Conservation (phyloP, 805 yeast genomes). For the Barnettozyma populi region DNA sequence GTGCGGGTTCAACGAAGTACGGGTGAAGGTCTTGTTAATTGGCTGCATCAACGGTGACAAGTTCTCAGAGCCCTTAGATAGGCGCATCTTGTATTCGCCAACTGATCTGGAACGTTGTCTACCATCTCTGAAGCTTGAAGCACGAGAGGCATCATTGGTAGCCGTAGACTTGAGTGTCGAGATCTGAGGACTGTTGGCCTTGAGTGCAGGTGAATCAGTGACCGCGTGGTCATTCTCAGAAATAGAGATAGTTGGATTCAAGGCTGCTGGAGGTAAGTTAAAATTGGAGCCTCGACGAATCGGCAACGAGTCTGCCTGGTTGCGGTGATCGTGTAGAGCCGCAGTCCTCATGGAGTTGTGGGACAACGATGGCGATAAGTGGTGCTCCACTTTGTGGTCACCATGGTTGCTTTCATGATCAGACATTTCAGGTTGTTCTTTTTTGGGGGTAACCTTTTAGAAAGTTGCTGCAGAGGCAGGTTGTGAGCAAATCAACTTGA, state of each 20-base stretch:
- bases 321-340: slow-evolving; percentile 43
- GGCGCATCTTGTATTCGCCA: slow-evolving; percentile 32
- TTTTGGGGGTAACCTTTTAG: background rate
- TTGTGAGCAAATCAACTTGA: background rate
- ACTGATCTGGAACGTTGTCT: slow-evolving; percentile 28
- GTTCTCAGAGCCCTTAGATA: slow-evolving; percentile 17
- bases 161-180: background rate
- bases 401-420: slow-evolving; percentile 23
- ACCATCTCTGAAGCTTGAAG: slow-evolving; percentile 6
- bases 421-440: slow-evolving; percentile 17
- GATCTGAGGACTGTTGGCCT: background rate
- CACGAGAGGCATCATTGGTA: background rate
- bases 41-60: slow-evolving; percentile 23
- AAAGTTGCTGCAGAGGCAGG: background rate
- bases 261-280: slow-evolving; percentile 22
- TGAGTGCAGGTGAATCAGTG: background rate
- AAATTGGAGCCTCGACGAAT: slow-evolving; percentile 26
- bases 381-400: slow-evolving; percentile 4
- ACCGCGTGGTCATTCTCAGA: background rate
- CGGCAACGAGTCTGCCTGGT: slow-evolving; percentile 39
- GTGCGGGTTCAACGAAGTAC: slow-evolving; percentile 21
- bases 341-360: slow-evolving; percentile 35
- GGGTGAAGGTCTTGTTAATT: slow-evolving; percentile 15
- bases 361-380: slow-evolving; percentile 21
- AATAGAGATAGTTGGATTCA: slow-evolving; percentile 4